These are phyloP conservation scores for Boletus insuetus DNA, from an alignment of 768 basidiomycete species.

Conservation along the genomic window DNA sequence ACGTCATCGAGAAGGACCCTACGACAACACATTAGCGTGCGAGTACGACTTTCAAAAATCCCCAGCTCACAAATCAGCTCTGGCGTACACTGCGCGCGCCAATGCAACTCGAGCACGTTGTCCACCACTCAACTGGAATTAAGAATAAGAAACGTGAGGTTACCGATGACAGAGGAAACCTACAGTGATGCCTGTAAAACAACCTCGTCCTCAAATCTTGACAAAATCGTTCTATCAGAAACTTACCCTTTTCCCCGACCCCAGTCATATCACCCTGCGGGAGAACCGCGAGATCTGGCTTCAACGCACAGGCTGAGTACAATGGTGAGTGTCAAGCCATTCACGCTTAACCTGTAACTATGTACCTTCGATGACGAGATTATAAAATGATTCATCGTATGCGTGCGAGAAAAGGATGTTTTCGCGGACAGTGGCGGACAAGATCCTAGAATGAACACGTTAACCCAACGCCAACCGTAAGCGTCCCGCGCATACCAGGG, in stretches of 20 bases:
- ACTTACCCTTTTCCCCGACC: conserved; percentile 78
- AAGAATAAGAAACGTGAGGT: conserved; percentile 12
- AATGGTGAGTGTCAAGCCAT: neutral
- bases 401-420: conserved; percentile 92
- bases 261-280: conserved; percentile 81
- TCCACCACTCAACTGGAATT: conserved; percentile 67
- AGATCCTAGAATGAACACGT: conserved; percentile 49
- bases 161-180: conserved; percentile 15
- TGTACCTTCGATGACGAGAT: conserved; percentile 74
- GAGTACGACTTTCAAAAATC: no score
- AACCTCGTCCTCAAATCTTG: neutral
- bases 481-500: conserved; percentile 58
- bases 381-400: conserved; percentile 83
- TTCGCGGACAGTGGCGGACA: conserved; percentile 81
- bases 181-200: conserved; percentile 53
- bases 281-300: conserved; percentile 75
- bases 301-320: conserved; percentile 73
- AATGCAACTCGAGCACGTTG: conserved; percentile 81
- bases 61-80: conserved; percentile 74
- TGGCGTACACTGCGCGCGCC: conserved; percentile 87
- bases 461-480: neutral
- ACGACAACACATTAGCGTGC: neutral
- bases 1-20: conserved; percentile 88
- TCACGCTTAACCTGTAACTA: neutral
- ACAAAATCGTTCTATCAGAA: neutral